Evolutionary conservation across 2,329 filamentous ascomycete genomes (phyloP), one percentile per base, ranked within the genome.

Genomic region (Fusarium bactridioides): DNA sequence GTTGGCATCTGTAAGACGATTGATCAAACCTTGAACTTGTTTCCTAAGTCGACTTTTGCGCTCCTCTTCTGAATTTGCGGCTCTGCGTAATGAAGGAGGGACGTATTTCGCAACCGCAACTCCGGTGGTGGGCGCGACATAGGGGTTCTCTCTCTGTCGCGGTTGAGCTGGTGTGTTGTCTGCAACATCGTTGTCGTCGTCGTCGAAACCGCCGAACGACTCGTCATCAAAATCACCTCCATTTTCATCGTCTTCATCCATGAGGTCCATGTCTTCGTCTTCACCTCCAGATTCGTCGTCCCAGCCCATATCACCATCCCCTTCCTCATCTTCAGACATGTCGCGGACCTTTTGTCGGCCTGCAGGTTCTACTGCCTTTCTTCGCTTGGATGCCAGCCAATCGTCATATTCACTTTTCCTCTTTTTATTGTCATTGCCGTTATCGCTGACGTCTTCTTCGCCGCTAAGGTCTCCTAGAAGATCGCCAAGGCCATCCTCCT

Each of bases 1-100:
- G 76, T 96, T 98, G 41, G 94, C 91, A 79, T 98, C 95, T 0
- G 96, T 98, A 37, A 99, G 86, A 78, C 95, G 92, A 81, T 99
- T 99, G 78, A 99, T 88, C 23, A 96, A 87, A 78, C 96, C 95
- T 79, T 98, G 94, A 0, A 94, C 86, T 78, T 97, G 94, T 69
- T 94, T 90, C 65, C 91, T 90, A 55, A 99, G 84, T 43, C 92
- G 90, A 18, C 86, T 85, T 53, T 93, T 84, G 45, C 88, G 84
- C 79, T 97, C 93, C 3, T 88, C 86, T 71, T 93, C 91, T 0
- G 90, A 89, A 3, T 87, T 86, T 6, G 88, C 82, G 38, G 87
- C 84, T 74, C 88, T 91, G 51, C 94, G 89, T 59, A 96, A 84
- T 3, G 95, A 97, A 6, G 95, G 96, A 3, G 96, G 95, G 7